These are phyloP conservation scores for Aspergillus tamarii DNA, from an alignment of 2,329 filamentous ascomycete species.

Conservation along the genomic window DNA sequence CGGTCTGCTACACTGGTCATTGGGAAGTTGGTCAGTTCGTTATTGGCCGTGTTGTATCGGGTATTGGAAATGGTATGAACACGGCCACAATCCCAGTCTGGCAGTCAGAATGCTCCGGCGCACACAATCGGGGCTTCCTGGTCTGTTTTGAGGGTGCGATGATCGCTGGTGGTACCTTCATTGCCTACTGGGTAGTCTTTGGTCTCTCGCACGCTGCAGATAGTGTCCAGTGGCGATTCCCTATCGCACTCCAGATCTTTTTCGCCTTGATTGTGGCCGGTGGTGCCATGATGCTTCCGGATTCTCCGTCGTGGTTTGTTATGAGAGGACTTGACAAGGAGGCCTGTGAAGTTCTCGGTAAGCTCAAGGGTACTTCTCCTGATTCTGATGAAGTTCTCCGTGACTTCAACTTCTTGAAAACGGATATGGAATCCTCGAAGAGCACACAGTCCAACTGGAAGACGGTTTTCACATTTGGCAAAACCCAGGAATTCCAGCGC, in stretches of 20 bases:
- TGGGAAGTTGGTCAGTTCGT: conserved; percentile 47
- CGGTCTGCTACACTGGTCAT: conserved; percentile 23
- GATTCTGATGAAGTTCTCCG: conserved; percentile 34
- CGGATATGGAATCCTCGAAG: conserved; percentile 45
- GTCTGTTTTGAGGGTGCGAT: conserved; percentile 39
- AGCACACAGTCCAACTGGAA: conserved; percentile 31
- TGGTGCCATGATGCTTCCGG: conserved; percentile 46
- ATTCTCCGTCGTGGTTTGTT: conserved; percentile 59
- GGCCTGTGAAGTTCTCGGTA: conserved; percentile 52
- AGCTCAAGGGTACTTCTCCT: conserved; percentile 23
- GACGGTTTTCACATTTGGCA: conserved; percentile 32
- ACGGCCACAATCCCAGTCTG: conserved; percentile 45
- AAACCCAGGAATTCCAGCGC: conserved; percentile 36
- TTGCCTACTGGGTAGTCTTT: conserved; percentile 42
- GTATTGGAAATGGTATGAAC: conserved; percentile 40
- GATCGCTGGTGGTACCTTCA: conserved; percentile 36
- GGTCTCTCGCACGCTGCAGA: conserved; percentile 37
- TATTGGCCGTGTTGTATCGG: conserved; percentile 42
- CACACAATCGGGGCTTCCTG: conserved; percentile 38
- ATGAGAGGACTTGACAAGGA: conserved; percentile 53
- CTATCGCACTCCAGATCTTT: conserved; percentile 52
- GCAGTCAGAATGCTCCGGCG: conserved; percentile 41
- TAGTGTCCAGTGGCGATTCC: conserved; percentile 47
- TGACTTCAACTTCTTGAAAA: conserved; percentile 47
- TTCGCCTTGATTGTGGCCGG: conserved; percentile 35